A percentile compares a stretch with the other conserved stretches of the same genome.
These are phyloP conservation scores for Fusarium heterosporum DNA, from an alignment of 2,329 filamentous ascomycete genomes.

Conservation along the genomic window DNA sequence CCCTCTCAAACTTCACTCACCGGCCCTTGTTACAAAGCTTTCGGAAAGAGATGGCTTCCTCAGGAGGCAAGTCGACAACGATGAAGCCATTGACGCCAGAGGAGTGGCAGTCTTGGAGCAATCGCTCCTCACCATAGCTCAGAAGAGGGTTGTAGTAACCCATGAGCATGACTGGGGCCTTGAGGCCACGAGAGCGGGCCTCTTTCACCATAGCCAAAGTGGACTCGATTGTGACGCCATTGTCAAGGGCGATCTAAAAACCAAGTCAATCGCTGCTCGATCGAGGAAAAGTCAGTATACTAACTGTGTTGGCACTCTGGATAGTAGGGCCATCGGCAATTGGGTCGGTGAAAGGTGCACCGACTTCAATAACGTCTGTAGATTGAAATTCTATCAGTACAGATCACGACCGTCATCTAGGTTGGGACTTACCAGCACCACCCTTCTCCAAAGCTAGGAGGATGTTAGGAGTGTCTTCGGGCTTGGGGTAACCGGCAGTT, in stretches of 20 bases:
- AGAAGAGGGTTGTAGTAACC: constrained; percentile 98
- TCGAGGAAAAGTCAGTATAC: constrained; percentile 35
- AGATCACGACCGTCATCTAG: constrained; percentile 9
- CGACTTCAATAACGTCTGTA: constrained; percentile 90
- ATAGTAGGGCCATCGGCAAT: constrained; percentile 98
- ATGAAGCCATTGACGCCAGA: constrained; percentile 97
- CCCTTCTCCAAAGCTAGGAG: constrained; percentile 92
- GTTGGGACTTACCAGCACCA: constrained; percentile 77
- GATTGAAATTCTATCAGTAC: constrained; percentile 18
- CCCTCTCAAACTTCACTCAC: constrained; percentile 58
- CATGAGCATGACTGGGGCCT: constrained; percentile 90
- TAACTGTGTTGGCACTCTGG: constrained; percentile 90
- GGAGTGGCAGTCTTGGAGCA: constrained; percentile 84
- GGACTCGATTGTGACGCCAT: constrained; percentile 85
- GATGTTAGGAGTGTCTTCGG: constrained; percentile 84
- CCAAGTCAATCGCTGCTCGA: constrained; percentile 19
- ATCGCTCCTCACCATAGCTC: constrained; percentile 91
- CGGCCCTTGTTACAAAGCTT: constrained; percentile 82
- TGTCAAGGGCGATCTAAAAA: constrained; percentile 75
- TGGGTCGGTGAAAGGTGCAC: constrained; percentile 96
- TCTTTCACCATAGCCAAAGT: constrained; percentile 87
- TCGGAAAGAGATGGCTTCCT: constrained; percentile 94
- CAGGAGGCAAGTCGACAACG: constrained; percentile 92
- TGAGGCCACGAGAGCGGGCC: constrained; percentile 81
- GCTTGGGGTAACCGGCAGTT: constrained; percentile 89